Evolutionary conservation across 2,329 filamentous ascomycete species (phyloP).

Genomic region (Pseudogymnoascus sp.): DNA sequence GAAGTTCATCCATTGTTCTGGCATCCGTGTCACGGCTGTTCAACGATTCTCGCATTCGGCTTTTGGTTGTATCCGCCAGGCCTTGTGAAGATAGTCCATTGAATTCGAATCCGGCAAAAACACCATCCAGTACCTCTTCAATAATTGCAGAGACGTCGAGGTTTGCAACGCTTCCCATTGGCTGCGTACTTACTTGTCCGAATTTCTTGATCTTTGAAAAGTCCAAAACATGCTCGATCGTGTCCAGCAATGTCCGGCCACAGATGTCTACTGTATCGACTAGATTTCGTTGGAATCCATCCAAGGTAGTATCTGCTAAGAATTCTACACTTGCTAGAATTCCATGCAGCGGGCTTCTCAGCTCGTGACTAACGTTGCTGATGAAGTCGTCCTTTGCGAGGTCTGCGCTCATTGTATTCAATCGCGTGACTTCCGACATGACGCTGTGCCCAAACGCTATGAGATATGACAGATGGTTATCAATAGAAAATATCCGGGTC

Average conservation of each 20-base stretch:
- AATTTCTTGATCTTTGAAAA: constrained; percentile 47
- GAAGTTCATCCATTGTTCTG: constrained; percentile 16
- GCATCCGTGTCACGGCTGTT: background rate
- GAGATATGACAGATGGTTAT: constrained; percentile 22
- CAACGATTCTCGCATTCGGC: background rate
- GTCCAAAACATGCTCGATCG: constrained; percentile 44
- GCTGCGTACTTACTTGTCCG: constrained; percentile 17
- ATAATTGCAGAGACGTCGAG: constrained; percentile 28
- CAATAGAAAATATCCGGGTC: constrained; percentile 20
- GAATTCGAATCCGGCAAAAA: constrained; percentile 31
- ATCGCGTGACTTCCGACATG: constrained; percentile 22
- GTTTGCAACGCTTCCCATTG: constrained; percentile 21
- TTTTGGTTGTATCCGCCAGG: constrained; percentile 20
- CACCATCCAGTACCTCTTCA: constrained; percentile 31
- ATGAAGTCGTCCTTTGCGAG: constrained; percentile 25
- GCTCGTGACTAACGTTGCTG: constrained; percentile 25
- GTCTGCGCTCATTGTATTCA: constrained; percentile 21
- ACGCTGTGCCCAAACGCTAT: constrained; percentile 22
- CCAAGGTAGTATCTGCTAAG: constrained; percentile 41
- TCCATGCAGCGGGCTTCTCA: constrained; percentile 32
- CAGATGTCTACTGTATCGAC: constrained; percentile 44
- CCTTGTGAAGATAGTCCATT: constrained; percentile 21
- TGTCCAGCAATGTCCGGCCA: constrained; percentile 44
- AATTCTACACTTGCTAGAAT: constrained; percentile 48
- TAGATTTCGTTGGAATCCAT: constrained; percentile 38